These are phyloP conservation scores for Cajanus cajan DNA, from an alignment of 306 rosid species.

Conservation along the genomic window DNA sequence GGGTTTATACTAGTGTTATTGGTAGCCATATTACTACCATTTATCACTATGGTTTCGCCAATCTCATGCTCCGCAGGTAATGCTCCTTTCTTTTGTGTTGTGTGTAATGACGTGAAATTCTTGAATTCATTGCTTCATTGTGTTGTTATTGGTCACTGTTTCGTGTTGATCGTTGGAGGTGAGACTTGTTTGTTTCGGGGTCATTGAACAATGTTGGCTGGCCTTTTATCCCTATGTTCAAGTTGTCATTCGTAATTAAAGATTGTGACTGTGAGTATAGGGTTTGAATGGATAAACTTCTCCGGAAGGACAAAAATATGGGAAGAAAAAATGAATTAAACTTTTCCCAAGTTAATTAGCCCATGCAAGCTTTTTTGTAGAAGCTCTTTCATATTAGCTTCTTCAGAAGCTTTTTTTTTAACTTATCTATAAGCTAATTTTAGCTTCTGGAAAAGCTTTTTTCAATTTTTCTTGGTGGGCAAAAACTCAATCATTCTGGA, in stretches of 20 bases:
- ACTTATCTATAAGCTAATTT: no score
- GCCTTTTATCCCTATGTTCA: not conserved
- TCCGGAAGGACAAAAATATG: no score
- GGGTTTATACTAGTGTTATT: conserved; percentile 77
- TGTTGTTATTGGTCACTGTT: not conserved
- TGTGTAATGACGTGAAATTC: no score
- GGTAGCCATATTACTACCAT: conserved; percentile 94
- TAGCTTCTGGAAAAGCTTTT: no score
- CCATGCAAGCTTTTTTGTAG: no score
- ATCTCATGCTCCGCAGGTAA: conserved; percentile 91
- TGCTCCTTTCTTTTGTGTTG: not conserved
- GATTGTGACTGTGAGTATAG: no score
- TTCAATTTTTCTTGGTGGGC: no score
- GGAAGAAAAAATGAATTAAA: no score
- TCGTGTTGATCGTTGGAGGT: not conserved
- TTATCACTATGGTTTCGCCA: conserved; percentile 95
- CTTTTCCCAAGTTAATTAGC: no score
- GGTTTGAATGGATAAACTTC: no score
- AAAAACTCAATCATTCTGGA: not conserved
- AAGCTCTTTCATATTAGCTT: no score
- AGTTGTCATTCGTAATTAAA: not conserved
- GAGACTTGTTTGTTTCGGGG: not conserved
- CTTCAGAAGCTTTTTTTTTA: no score
- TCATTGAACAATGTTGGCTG: not conserved
- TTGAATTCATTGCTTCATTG: not conserved